These are phyloP conservation scores for Sarocladiaceae sp. DNA, from an alignment of 2,329 filamentous ascomycete genomes.

Conservation along the genomic window DNA sequence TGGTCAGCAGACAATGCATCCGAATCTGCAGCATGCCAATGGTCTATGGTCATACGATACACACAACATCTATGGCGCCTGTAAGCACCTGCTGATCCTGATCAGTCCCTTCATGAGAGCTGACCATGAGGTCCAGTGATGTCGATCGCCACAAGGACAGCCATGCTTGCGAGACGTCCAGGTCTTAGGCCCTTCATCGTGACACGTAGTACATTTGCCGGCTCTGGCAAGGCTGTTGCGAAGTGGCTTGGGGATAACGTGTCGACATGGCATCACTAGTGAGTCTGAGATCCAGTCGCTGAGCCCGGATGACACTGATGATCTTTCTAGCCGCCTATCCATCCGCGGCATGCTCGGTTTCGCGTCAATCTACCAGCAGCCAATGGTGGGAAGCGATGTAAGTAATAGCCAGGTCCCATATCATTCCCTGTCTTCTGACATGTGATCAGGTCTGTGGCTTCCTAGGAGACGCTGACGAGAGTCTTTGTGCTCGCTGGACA, in stretches of 20 bases:
- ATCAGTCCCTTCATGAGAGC: too few relatives aligned
- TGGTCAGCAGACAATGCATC: constrained; percentile 55
- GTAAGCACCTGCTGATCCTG: neutral
- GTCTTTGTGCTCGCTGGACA: constrained; percentile 61
- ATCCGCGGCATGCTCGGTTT: constrained; percentile 57
- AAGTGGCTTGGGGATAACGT: constrained; percentile 56
- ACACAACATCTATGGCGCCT: constrained; percentile 61
- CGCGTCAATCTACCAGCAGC: constrained; percentile 59
- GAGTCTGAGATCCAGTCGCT: constrained; percentile 19
- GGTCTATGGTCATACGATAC: constrained; percentile 64
- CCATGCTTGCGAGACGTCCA: constrained; percentile 59
- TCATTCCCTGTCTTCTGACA: neutral
- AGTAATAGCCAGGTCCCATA: neutral
- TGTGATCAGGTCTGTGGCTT: constrained; percentile 58
- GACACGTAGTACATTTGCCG: constrained; percentile 69
- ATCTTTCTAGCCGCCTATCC: constrained; percentile 37
- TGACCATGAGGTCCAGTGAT: constrained; percentile 53
- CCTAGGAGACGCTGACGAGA: constrained; percentile 53
- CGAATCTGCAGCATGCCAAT: constrained; percentile 60
- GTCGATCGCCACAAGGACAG: constrained; percentile 54
- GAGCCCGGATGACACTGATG: constrained; percentile 46
- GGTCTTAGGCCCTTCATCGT: constrained; percentile 60
- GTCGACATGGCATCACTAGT: constrained; percentile 48
- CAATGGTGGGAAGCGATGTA: constrained; percentile 62
- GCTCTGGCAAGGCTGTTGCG: constrained; percentile 58